Base-by-base conservation (phyloP, 2,329 filamentous ascomycete species). In the Zarea fungicola region DNA sequence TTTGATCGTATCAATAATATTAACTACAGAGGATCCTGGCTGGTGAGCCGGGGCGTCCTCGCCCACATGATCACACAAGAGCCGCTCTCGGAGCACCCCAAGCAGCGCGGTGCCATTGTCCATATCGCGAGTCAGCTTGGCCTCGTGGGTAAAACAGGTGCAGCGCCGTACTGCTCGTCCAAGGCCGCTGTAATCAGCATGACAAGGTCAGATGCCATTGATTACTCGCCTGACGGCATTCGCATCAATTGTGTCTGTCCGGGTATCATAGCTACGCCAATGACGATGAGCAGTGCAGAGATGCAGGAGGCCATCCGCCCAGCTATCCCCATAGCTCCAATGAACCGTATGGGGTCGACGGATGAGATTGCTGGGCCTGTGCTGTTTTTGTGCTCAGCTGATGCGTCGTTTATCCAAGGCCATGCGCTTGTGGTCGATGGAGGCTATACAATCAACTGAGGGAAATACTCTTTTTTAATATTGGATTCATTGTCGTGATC, bases 161-260 rank as follows among this genome's bases (percentile, higher is more conserved):
- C 74, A 77, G 76, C 76, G 9, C 69, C 76, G 1, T 82, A 81
- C 52, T 80, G 75, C 47, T 75, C 73, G 0, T 80, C 76, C 4
- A 83, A 83, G 53, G 72, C 77, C 13, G 79, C 78, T 0, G 71
- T 82, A 2, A 74, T 82, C 42, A 76, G 73, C 19, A 72, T 83
- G 72, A 82, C 79, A 0, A 65, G 72, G 6, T 67, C 74, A 0
- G 78, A 80, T 54, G 77, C 76, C 1, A 78, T 80, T 18, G 74
- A 82, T 54, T 80, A 81, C 56, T 21, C 37, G 2, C 4, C 37
- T 5, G 64, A 69, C 31, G 60, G 58, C 1, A 68, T 70, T 41
- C 57, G 67, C 13, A 57, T 70, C 21, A 70, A 69, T 42, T 67
- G 64, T 41, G 64, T 69, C 8, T 68, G 65, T 36, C 66, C 73